Evolutionary conservation across 139 green algal genomes (phyloP).

Genomic region (Tetradesmus lagerheimii): DNA sequence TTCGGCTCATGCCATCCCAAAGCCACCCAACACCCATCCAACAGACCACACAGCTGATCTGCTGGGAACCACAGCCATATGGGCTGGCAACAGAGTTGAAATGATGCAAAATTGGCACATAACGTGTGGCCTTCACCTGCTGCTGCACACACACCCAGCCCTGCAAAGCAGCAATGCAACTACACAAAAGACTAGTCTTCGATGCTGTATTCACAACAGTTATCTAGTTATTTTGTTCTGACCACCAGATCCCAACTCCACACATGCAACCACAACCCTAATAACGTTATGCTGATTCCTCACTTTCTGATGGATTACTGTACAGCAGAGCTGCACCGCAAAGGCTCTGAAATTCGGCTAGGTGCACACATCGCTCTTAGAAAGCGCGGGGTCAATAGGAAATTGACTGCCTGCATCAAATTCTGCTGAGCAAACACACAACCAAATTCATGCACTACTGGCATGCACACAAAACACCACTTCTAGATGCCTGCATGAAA

Average conservation of each 20-base stretch:
- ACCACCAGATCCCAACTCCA: too few relatives aligned
- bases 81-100: neutral
- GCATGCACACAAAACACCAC: neutral
- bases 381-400: neutral
- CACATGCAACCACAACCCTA: too few relatives aligned
- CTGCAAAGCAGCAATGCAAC: neutral
- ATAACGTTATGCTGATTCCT: too few relatives aligned
- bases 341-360: neutral
- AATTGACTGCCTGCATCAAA: neutral
- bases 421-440: neutral
- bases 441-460: neutral
- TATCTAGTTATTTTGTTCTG: too few relatives aligned
- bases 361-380: neutral
- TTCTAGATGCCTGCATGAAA: neutral
- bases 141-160: neutral
- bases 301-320: neutral
- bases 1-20: too few relatives aligned
- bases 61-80: neutral
- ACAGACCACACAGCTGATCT: neutral
- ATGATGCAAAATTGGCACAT: neutral
- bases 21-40: too few relatives aligned
- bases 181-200: neutral
- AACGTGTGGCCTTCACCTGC: neutral
- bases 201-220: neutral
- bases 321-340: neutral